Conservation (phyloP, 805 yeast species). For the Kockiozyma suomiensis region DNA sequence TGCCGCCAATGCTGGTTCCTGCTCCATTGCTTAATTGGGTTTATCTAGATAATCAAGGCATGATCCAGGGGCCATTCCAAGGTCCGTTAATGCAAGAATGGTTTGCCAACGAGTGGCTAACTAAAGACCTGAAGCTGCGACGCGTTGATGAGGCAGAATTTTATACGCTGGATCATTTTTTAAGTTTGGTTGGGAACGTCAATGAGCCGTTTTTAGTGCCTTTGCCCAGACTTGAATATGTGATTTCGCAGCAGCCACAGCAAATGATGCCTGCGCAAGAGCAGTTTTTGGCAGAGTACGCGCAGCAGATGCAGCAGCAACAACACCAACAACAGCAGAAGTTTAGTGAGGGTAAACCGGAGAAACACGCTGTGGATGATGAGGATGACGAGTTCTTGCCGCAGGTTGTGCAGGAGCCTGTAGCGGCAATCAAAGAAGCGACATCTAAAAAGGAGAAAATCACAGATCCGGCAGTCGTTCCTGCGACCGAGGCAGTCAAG, state of each 20-base stretch:
- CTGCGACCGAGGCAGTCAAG: background rate
- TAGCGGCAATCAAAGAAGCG: background rate
- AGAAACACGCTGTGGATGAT: background rate
- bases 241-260: background rate
- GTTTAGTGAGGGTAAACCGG: background rate
- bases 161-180: constrained; percentile 57
- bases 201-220: constrained; percentile 66
- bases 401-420: background rate
- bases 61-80: constrained; percentile 79
- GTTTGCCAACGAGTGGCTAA: constrained; percentile 64
- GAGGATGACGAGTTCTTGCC: constrained; percentile 3
- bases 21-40: constrained; percentile 52
- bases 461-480: background rate
- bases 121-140: constrained; percentile 56
- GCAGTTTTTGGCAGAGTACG: background rate
- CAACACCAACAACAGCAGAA: background rate
- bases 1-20: constrained; percentile 26
- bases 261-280: background rate
- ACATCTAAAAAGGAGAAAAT: background rate
- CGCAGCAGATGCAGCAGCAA: constrained; percentile 1
- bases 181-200: constrained; percentile 52
- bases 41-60: constrained; percentile 70
- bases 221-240: constrained; percentile 44
- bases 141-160: constrained; percentile 58
- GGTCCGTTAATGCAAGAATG: constrained; percentile 78